Percentiles rank a stretch among this genome's conserved stretches.
phyloP scores from a whole-genome alignment of 2,329 filamentous ascomycete genomes.

The Chaetomiaceae sp. region DNA sequence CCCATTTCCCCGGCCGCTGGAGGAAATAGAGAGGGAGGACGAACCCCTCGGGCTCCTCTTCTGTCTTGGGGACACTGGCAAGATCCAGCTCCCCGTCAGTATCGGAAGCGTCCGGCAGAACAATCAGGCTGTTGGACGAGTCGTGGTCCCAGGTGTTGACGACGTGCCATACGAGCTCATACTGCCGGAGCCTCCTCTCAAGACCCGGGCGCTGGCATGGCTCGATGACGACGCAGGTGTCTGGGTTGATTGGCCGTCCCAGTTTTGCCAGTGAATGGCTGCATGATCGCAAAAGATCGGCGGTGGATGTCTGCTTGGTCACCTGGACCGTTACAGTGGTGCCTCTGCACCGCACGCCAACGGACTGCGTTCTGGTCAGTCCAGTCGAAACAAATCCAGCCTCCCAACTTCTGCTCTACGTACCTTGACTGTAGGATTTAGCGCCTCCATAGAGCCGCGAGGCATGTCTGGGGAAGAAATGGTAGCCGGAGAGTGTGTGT shows the following conservation, averaged over 20 bases:
- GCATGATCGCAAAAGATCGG: constrained; percentile 67
- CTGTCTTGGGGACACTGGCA: constrained; percentile 53
- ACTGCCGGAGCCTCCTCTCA: constrained; percentile 76
- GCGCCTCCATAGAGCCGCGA: constrained; percentile 54
- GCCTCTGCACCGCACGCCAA: constrained; percentile 68
- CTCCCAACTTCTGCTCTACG: constrained; percentile 29
- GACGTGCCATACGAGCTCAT: constrained; percentile 80
- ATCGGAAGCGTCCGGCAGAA: constrained; percentile 57
- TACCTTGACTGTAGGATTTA: constrained; percentile 71
- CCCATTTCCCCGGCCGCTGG: constrained; percentile 79
- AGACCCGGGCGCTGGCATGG: constrained; percentile 71
- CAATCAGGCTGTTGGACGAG: constrained; percentile 66
- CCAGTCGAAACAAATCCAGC: constrained; percentile 18
- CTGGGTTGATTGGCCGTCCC: constrained; percentile 55
- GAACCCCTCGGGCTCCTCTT: constrained; percentile 60
- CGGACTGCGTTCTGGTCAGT: constrained; percentile 45
- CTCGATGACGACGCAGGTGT: constrained; percentile 70
- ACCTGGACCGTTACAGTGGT: constrained; percentile 68
- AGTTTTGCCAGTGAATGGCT: constrained; percentile 43
- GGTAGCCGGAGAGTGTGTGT: not conserved
- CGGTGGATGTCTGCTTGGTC: constrained; percentile 66
- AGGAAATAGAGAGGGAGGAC: constrained; percentile 75
- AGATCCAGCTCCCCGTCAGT: constrained; percentile 60
- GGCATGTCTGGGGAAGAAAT: not conserved
- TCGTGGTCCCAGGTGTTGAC: constrained; percentile 92